These are phyloP conservation scores for Melaleuca alternifolia DNA, from an alignment of 345 rosid genomes.

Conservation along the genomic window DNA sequence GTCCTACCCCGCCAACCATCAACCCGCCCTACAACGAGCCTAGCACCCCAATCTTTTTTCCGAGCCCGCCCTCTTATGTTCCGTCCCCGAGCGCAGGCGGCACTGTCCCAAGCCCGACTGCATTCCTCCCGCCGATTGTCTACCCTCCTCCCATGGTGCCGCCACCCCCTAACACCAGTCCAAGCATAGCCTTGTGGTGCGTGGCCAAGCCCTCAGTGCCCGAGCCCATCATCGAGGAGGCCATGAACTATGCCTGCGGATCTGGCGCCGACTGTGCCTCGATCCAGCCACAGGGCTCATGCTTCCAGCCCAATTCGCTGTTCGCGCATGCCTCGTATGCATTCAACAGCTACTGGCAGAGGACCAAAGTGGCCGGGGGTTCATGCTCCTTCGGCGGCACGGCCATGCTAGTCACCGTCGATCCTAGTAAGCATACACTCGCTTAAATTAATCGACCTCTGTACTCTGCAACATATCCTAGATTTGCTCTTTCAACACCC, in stretches of 20 bases:
- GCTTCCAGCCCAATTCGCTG: slow-evolving; percentile 67
- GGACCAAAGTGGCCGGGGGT: slow-evolving; percentile 61
- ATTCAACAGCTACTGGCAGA: slow-evolving; percentile 93
- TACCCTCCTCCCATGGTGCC: slow-evolving; percentile 75
- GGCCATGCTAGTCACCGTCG: slow-evolving; percentile 80
- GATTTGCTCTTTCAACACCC: not conserved
- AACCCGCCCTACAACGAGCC: not conserved
- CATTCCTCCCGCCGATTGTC: slow-evolving; percentile 61
- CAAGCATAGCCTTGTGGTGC: slow-evolving; percentile 63
- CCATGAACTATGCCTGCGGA: slow-evolving; percentile 91
- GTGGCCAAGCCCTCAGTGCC: slow-evolving; percentile 95
- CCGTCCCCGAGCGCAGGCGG: slow-evolving; percentile 7
- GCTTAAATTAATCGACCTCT: not conserved
- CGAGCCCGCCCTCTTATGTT: not conserved
- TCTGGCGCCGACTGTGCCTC: slow-evolving; percentile 82
- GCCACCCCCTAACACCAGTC: slow-evolving; percentile 31
- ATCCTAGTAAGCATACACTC: slow-evolving; percentile 54
- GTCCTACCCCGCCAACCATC: not conserved
- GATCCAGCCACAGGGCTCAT: slow-evolving; percentile 51
- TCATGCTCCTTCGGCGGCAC: slow-evolving; percentile 91
- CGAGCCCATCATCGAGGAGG: slow-evolving; percentile 85
- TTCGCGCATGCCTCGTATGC: slow-evolving; percentile 89
- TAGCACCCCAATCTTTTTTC: not conserved
- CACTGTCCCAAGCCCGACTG: not conserved
- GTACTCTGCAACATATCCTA: not conserved